Evolutionary conservation across 129 eudicot genomes (phyloP).

Genomic region (Sambucus nigra): DNA sequence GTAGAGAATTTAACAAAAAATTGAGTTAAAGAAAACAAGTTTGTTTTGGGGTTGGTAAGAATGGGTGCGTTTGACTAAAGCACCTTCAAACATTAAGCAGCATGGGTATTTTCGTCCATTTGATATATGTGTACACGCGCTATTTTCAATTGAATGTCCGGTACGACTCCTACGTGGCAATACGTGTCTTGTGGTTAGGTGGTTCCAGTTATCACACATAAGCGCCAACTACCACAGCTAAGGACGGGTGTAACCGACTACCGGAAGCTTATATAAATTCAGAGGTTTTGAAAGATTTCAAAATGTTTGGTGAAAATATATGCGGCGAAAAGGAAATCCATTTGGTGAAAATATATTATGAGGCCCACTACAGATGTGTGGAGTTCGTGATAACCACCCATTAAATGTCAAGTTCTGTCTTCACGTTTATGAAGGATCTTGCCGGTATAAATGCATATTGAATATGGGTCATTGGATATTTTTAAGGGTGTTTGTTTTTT

Average conservation of each 20-base stretch:
- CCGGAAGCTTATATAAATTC: too few relatives aligned
- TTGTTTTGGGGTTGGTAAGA: constrained; percentile 37
- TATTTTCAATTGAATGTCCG: neutral
- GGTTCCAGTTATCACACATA: constrained; percentile 15
- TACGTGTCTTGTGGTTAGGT: constrained; percentile 12
- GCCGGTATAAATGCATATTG: too few relatives aligned
- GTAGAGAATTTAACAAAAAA: neutral
- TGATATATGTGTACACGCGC: neutral
- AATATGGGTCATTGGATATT: too few relatives aligned
- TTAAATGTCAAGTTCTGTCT: too few relatives aligned
- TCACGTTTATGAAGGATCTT: too few relatives aligned
- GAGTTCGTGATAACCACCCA: too few relatives aligned
- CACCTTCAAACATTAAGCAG: constrained; percentile 11
- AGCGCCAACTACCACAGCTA: constrained; percentile 26
- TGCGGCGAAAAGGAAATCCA: too few relatives aligned
- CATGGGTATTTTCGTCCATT: constrained; percentile 20
- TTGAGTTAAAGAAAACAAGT: constrained; percentile 4
- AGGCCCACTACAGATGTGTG: too few relatives aligned
- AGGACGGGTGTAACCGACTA: constrained; percentile 12
- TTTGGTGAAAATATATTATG: too few relatives aligned
- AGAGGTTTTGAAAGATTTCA: too few relatives aligned
- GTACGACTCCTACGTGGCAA: constrained; percentile 27
- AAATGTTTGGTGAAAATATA: too few relatives aligned
- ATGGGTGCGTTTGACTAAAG: neutral
- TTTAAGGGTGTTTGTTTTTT: too few relatives aligned